phyloP scores from a whole-genome alignment of 208 protist genomes.

The Leishmania martiniquensis region DNA sequence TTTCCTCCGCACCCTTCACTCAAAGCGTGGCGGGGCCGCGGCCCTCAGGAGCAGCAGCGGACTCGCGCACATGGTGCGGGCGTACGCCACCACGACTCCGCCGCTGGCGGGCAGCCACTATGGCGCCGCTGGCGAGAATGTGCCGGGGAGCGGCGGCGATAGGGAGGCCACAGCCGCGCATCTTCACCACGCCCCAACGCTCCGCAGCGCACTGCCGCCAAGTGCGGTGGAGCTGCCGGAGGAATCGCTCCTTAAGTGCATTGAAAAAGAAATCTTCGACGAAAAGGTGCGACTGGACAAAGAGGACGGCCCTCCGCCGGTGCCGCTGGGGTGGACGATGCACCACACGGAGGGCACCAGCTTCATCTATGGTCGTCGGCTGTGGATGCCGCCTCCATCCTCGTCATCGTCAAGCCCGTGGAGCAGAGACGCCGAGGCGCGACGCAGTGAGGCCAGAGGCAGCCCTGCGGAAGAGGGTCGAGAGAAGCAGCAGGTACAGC shows the following conservation, averaged over 20 bases:
- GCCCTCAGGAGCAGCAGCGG: neutral
- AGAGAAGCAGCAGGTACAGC: neutral
- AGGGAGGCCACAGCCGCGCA: neutral
- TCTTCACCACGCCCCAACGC: constrained; percentile 28
- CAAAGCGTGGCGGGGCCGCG: neutral
- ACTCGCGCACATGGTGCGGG: neutral
- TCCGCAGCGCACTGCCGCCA: constrained; percentile 52
- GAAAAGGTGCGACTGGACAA: constrained; percentile 83
- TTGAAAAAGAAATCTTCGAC: constrained; percentile 89
- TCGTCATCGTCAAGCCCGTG: neutral
- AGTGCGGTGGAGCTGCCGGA: constrained; percentile 64
- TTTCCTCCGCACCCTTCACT: neutral
- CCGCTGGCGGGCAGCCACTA: neutral
- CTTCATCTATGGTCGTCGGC: constrained; percentile 71
- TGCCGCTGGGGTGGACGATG: constrained; percentile 76
- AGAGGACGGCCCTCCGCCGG: constrained; percentile 64
- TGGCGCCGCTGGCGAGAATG: neutral
- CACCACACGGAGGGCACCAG: constrained; percentile 71
- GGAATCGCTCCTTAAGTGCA: constrained; percentile 73
- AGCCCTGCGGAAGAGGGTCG: neutral
- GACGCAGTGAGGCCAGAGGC: neutral
- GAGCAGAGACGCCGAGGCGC: neutral
- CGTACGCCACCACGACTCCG: constrained; percentile 6
- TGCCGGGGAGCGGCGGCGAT: neutral
- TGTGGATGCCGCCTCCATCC: constrained; percentile 56